A percentile compares a stretch with the other conserved stretches of the same genome.
Conservation (phyloP, 2,329 filamentous ascomycete genomes). For the Passalora sequoiae region DNA sequence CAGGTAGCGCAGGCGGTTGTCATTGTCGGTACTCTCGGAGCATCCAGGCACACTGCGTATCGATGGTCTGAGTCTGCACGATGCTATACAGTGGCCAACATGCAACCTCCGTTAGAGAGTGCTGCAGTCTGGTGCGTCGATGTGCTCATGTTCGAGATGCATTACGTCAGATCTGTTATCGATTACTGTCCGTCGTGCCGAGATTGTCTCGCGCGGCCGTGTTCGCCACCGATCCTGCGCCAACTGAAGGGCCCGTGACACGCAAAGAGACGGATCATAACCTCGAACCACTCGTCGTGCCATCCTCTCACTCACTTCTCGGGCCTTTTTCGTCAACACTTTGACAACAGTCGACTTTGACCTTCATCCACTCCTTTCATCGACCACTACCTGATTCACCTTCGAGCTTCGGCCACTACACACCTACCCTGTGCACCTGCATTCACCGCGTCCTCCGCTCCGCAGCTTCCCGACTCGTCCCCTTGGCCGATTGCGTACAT, state of each 20-base stretch:
- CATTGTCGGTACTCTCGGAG: too few relatives aligned
- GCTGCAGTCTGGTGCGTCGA: not conserved
- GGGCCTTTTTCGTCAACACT: not conserved
- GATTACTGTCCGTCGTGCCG: too few relatives aligned
- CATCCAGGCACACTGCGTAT: too few relatives aligned
- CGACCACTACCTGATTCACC: not conserved
- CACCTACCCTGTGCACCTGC: too few relatives aligned
- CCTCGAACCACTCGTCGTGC: constrained; percentile 9
- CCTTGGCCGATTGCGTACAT: constrained; percentile 13
- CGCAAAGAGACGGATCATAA: too few relatives aligned
- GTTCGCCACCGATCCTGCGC: too few relatives aligned
- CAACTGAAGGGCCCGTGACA: too few relatives aligned
- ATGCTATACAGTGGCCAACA: too few relatives aligned
- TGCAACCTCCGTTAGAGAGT: not conserved
- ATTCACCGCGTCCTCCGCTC: too few relatives aligned
- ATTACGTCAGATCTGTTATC: too few relatives aligned
- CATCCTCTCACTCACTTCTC: constrained; percentile 1
- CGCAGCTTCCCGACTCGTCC: constrained; percentile 11
- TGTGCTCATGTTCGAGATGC: not conserved
- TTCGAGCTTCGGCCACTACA: not conserved
- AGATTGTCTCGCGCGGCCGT: too few relatives aligned
- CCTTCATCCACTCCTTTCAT: constrained; percentile 17
- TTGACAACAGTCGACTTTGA: constrained; percentile 3
- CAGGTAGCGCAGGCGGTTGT: constrained; percentile 31
- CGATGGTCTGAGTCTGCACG: too few relatives aligned